Conservation (phyloP, 768 basidiomycete species). For the Leccinum arenicola region DNA sequence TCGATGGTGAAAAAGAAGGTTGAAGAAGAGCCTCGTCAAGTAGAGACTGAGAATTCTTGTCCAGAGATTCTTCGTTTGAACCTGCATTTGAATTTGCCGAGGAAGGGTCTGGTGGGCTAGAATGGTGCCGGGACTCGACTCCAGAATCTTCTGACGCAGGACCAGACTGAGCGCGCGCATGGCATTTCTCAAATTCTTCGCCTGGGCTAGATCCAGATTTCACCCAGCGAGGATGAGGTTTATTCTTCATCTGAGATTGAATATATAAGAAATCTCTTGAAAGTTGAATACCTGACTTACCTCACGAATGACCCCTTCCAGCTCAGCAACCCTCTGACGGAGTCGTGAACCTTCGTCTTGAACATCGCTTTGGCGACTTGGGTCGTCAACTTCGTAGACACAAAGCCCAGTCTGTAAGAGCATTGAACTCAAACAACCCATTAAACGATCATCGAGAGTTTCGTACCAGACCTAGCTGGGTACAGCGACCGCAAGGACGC, state of each 20-base stretch:
- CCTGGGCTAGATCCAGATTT: constrained; percentile 26
- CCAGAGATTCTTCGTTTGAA: constrained; percentile 6
- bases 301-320: constrained; percentile 83
- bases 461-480: constrained; percentile 39
- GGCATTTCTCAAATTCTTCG: constrained; percentile 28
- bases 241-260: constrained; percentile 58
- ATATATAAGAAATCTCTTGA: not conserved
- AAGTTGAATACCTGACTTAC: constrained; percentile 32
- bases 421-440: constrained; percentile 12
- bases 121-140: constrained; percentile 4
- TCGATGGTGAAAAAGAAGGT: constrained; percentile 29
- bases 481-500: constrained; percentile 46
- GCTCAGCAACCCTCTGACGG: constrained; percentile 73
- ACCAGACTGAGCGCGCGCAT: constrained; percentile 19
- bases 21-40: constrained; percentile 21
- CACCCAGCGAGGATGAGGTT: constrained; percentile 65
- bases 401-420: constrained; percentile 66
- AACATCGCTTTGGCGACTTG: constrained; percentile 47
- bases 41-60: not conserved
- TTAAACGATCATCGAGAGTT: constrained; percentile 26
- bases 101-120: constrained; percentile 2
- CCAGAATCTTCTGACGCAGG: constrained; percentile 13
- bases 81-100: constrained; percentile 1
- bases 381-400: constrained; percentile 82
- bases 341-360: constrained; percentile 66